phyloP scores from a whole-genome alignment of 2,329 filamentous ascomycete genomes.

The Blastomyces parvus region DNA sequence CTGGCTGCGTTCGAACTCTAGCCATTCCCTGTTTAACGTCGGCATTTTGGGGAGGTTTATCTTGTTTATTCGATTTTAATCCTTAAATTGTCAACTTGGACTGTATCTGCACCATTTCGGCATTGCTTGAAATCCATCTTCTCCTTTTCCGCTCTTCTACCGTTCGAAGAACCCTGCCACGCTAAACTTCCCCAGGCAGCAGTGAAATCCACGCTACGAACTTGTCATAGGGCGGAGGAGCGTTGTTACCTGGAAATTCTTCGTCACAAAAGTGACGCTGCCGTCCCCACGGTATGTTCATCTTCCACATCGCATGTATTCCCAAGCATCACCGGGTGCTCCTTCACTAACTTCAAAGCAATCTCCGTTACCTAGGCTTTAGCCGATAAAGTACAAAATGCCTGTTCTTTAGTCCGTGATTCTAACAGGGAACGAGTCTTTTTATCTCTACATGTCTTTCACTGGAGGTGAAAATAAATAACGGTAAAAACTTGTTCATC shows the following conservation, averaged over 20 bases:
- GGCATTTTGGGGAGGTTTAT: background rate
- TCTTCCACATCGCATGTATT: background rate
- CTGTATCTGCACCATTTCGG: background rate
- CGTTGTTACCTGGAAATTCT: background rate
- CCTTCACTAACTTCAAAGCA: background rate
- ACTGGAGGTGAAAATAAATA: too few relatives aligned
- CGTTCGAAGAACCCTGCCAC: background rate
- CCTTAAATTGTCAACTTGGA: background rate
- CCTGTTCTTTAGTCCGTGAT: background rate
- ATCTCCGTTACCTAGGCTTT: too few relatives aligned
- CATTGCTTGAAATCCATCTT: background rate
- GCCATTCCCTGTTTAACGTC: conserved; percentile 6
- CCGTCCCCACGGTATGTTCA: background rate
- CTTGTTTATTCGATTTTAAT: background rate
- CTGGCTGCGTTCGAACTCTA: background rate
- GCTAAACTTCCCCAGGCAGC: background rate
- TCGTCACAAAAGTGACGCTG: background rate
- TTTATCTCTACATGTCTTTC: too few relatives aligned
- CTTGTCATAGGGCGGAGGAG: background rate
- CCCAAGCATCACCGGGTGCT: background rate
- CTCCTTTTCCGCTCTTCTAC: background rate
- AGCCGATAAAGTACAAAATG: background rate
- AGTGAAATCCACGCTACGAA: background rate
- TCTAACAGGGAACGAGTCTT: background rate
- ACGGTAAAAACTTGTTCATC: too few relatives aligned